Evolutionary conservation across 1,139 yeast genomes (phyloP), one percentile per base, ranked within the genome.

Genomic region (Yamadazyma atlantica): DNA sequence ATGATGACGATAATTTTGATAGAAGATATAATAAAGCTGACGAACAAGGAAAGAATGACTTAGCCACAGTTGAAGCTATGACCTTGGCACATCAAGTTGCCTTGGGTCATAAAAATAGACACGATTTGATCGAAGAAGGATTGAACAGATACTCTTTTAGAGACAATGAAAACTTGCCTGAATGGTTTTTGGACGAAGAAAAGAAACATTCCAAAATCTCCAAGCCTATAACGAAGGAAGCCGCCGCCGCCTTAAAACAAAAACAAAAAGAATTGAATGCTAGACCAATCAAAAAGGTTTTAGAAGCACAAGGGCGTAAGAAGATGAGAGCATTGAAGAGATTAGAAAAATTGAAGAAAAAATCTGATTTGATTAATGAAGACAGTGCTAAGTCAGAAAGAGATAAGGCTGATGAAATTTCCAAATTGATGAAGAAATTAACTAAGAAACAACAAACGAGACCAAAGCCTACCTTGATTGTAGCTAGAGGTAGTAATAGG

Each of bases 251-350:
- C 0, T 74, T 92, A 45, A 86, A 84, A 55, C 97, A 89, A 55
- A 92, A 90, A 62, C 75, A 84, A 72, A 86, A 78, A 61, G 90
- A 92, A 45, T 69, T 94, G 60, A 92, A 92, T 64, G 97, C 98
- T 9, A 82, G 98, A 62, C 98, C 99, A 11, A 90, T 92, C 57
- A 92, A 92, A 78, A 92, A 94, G 78, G 97, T 92, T 13, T 78
- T 88, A 46, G 99, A 92, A 66, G 98, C 98, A 5, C 85, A 88
- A 60, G 97, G 96, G 12, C 82, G 99, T 64, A 92, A 92, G 82
- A 86, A 86, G 76, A 78, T 86, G 88, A 82, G 96, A 65, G 96
- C 97, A 5, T 73, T 85, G 51, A 80, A 82, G 61, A 80, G 96
- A 57, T 69, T 94, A 47, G 97, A 92, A 61, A 86, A 86, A 66